These are phyloP conservation scores for Alternaria viburni DNA, from an alignment of 2,329 filamentous ascomycete species.

Conservation along the genomic window DNA sequence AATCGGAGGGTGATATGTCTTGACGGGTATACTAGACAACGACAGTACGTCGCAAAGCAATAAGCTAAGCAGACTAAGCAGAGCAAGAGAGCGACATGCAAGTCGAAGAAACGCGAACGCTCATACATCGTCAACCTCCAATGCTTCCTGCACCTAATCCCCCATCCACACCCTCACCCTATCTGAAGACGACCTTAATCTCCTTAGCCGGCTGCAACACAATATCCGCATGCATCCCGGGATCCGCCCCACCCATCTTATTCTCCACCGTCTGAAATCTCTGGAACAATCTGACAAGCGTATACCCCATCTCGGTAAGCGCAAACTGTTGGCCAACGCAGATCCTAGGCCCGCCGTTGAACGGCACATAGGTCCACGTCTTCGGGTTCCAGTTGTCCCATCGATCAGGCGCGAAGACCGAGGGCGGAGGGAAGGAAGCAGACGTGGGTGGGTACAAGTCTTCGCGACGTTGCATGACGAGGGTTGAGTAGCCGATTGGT, in stretches of 20 bases:
- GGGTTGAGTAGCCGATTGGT: conserved; percentile 55
- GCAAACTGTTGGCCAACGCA: conserved; percentile 61
- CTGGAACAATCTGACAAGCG: conserved; percentile 55
- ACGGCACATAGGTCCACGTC: conserved; percentile 57
- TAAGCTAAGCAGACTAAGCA: background rate
- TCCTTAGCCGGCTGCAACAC: conserved; percentile 54
- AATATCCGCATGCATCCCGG: conserved; percentile 55
- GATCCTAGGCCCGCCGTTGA: conserved; percentile 58
- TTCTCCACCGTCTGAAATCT: conserved; percentile 52
- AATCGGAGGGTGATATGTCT: background rate
- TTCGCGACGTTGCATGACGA: conserved; percentile 57
- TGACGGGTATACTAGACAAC: background rate
- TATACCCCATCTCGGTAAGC: conserved; percentile 59
- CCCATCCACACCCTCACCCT: background rate
- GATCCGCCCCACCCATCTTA: conserved; percentile 42
- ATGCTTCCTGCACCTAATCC: background rate
- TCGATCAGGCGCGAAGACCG: conserved; percentile 56
- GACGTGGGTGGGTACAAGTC: conserved; percentile 56
- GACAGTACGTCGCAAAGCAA: background rate
- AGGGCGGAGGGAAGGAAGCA: conserved; percentile 50
- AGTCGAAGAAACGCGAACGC: background rate
- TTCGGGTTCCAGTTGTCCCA: conserved; percentile 58
- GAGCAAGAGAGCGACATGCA: background rate
- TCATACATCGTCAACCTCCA: background rate
- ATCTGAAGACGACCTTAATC: conserved; percentile 48